Evolutionary conservation across 2,329 filamentous ascomycete species (phyloP).

Genomic region (Fusarium dlaminii): DNA sequence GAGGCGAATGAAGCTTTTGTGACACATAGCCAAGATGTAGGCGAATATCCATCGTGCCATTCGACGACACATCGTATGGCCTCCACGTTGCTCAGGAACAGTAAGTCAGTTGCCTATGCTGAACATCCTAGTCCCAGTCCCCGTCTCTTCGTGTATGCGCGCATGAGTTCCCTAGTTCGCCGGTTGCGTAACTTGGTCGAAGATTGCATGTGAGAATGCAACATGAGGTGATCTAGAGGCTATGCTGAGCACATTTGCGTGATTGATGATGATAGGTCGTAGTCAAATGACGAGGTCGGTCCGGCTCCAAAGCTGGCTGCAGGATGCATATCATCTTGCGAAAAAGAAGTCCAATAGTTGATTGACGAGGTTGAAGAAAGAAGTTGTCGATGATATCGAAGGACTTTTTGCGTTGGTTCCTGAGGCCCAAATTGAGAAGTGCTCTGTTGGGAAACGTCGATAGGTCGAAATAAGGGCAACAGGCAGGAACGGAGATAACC

Average conservation of each 20-base stretch:
- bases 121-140: too few relatives aligned
- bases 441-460: background rate
- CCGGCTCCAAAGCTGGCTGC: background rate
- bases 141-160: background rate
- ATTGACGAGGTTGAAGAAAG: background rate
- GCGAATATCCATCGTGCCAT: background rate
- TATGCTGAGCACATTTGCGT: background rate
- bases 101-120: background rate
- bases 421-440: background rate
- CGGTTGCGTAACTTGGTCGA: background rate
- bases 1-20: background rate
- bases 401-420: background rate
- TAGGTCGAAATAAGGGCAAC: background rate
- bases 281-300: conserved; percentile 1
- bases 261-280: background rate
- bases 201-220: background rate
- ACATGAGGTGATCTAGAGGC: background rate
- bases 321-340: background rate
- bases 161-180: background rate
- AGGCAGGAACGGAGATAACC: background rate
- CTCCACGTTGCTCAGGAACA: background rate
- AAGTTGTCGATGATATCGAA: background rate
- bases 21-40: background rate
- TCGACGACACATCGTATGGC: background rate
- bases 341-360: background rate